phyloP scores from a whole-genome alignment of 1,284 basidiomycete genomes.

The Rhodotorula sp. region DNA sequence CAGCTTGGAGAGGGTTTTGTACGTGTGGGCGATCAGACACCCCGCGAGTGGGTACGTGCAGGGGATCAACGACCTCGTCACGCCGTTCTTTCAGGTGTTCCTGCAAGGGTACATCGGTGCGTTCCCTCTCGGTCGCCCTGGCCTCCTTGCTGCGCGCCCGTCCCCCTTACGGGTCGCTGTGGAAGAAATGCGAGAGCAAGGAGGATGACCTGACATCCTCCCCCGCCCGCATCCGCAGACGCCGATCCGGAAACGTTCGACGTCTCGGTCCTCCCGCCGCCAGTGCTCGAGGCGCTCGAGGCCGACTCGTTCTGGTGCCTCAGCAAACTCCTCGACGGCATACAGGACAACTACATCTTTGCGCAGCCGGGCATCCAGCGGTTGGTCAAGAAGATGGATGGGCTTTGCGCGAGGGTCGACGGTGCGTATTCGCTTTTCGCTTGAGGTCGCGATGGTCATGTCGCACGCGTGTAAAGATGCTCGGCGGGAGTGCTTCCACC shows the following conservation, averaged over 20 bases:
- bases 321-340: conserved; percentile 87
- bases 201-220: no score
- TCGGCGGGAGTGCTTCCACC: no score
- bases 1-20: conserved; percentile 87
- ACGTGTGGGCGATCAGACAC: conserved; percentile 96
- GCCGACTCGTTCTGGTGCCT: conserved; percentile 97
- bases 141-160: no score
- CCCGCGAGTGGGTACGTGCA: conserved; percentile 96
- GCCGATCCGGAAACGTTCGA: conserved; percentile 86
- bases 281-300: conserved; percentile 78
- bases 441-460: no score
- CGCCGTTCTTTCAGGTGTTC: conserved; percentile 93
- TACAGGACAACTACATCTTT: conserved; percentile 95
- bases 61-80: conserved; percentile 94
- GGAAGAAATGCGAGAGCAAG: no score
- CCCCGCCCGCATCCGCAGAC: conserved; percentile 57
- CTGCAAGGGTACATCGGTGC: conserved; percentile 84
- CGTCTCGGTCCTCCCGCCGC: conserved; percentile 67
- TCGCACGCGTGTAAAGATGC: no score
- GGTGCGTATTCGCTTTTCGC: conserved; percentile 57
- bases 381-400: conserved; percentile 86
- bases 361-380: conserved; percentile 92
- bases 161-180: no score
- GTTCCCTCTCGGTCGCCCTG: conserved; percentile 38
- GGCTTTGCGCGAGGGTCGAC: conserved; percentile 88